Conservation (phyloP, 768 basidiomycete species). For the Tulasnella sp. region DNA sequence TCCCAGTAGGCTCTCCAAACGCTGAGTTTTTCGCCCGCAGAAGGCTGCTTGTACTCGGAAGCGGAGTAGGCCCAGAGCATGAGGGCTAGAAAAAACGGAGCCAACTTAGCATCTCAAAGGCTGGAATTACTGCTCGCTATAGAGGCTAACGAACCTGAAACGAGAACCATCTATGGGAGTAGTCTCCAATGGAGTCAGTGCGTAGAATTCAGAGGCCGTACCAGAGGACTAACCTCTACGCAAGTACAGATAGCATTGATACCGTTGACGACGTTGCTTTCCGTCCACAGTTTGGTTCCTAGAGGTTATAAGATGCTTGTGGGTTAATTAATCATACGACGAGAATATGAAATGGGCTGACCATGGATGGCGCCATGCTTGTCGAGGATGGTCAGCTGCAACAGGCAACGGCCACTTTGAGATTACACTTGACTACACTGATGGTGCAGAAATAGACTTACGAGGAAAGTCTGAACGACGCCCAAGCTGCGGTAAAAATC, state of each 20-base stretch:
- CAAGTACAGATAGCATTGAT: constrained; percentile 73
- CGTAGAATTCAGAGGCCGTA: neutral
- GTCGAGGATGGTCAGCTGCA: constrained; percentile 57
- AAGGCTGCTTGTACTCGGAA: constrained; percentile 47
- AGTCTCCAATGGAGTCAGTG: neutral
- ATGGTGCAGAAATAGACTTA: constrained; percentile 30
- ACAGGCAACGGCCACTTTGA: neutral
- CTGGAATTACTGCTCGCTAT: neutral
- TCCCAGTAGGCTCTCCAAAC: constrained; percentile 70
- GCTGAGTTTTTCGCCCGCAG: constrained; percentile 34
- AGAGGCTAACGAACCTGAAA: constrained; percentile 35
- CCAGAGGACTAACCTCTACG: constrained; percentile 53
- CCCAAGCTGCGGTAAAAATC: constrained; percentile 43
- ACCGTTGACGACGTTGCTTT: constrained; percentile 76
- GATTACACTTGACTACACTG: neutral
- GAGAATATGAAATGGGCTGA: constrained; percentile 25
- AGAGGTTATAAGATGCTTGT: neutral
- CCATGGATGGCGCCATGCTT: constrained; percentile 59
- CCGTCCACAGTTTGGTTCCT: constrained; percentile 77
- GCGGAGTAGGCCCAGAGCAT: constrained; percentile 82
- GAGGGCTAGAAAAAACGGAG: constrained; percentile 27
- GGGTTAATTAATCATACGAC: neutral
- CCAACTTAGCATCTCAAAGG: neutral
- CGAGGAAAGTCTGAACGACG: constrained; percentile 76
- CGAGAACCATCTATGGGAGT: constrained; percentile 67